Evolutionary conservation across 441 rosid genomes (phyloP).

Genomic region (Pelargonium cotyledonis): DNA sequence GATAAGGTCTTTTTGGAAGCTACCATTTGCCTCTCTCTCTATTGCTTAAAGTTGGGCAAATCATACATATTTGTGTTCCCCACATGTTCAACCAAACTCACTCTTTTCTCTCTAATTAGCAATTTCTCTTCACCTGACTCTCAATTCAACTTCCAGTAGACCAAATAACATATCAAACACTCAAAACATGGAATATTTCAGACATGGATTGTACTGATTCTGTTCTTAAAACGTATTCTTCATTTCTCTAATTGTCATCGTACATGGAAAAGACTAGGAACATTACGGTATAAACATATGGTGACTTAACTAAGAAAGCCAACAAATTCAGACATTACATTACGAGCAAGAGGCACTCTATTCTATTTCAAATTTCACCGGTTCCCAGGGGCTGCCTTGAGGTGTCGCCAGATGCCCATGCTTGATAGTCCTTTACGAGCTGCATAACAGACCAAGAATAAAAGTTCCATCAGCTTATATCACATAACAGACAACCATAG

Average conservation of each 20-base stretch:
- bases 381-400: slow-evolving; percentile 95
- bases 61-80: not conserved
- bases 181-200: not conserved
- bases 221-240: not conserved
- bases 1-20: not conserved
- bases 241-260: not conserved
- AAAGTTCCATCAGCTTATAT: not conserved
- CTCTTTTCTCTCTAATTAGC: not conserved
- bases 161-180: not conserved
- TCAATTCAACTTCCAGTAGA: not conserved
- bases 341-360: not conserved
- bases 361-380: slow-evolving; percentile 52
- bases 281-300: slow-evolving; percentile 14
- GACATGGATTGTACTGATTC: not conserved
- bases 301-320: slow-evolving; percentile 7
- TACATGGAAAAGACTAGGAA: not conserved
- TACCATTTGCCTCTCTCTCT: not conserved
- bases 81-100: not conserved
- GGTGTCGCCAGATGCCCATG: slow-evolving; percentile 83
- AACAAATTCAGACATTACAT: slow-evolving; percentile 3
- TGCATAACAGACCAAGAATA: slow-evolving; percentile 21
- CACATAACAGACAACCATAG: not conserved
- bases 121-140: not conserved
- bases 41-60: not conserved
- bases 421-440: slow-evolving; percentile 86